Conservation (phyloP, 495 filamentous ascomycete genomes). For the Aspergillus wentii region DNA sequence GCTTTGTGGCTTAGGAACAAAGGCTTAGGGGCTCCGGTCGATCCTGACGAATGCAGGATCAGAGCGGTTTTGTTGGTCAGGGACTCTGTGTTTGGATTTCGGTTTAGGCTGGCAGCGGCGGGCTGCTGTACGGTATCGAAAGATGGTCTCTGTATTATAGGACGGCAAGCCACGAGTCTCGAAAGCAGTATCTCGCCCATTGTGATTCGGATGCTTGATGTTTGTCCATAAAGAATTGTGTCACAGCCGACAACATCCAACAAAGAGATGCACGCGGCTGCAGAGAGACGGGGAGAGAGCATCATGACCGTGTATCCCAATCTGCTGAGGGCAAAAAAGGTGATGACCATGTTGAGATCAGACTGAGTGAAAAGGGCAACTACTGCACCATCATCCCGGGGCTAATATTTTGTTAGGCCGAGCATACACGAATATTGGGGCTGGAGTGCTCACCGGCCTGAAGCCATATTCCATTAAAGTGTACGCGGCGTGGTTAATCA, state of each 20-base stretch:
- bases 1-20: slow-evolving; percentile 35
- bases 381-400: slow-evolving; percentile 23
- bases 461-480: slow-evolving; percentile 36
- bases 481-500: slow-evolving; percentile 44
- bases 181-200: slow-evolving; percentile 36
- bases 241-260: slow-evolving; percentile 43
- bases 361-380: slow-evolving; percentile 53
- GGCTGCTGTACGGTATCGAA: slow-evolving; percentile 13
- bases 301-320: slow-evolving; percentile 55
- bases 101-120: slow-evolving; percentile 27
- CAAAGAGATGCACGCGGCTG: slow-evolving; percentile 46
- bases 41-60: slow-evolving; percentile 56
- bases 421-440: neutral
- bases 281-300: slow-evolving; percentile 53
- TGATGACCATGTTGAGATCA: slow-evolving; percentile 51
- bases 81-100: slow-evolving; percentile 17
- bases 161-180: slow-evolving; percentile 29
- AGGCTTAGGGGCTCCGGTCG: slow-evolving; percentile 55
- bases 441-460: slow-evolving; percentile 19
- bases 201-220: slow-evolving; percentile 32
- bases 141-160: slow-evolving; percentile 16
- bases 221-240: slow-evolving; percentile 36
- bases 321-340: slow-evolving; percentile 53
- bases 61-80: slow-evolving; percentile 31
- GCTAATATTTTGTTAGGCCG: slow-evolving; percentile 10